Evolutionary conservation across 495 filamentous ascomycete species (phyloP).

Genomic region (Aspergillus cristatus): DNA sequence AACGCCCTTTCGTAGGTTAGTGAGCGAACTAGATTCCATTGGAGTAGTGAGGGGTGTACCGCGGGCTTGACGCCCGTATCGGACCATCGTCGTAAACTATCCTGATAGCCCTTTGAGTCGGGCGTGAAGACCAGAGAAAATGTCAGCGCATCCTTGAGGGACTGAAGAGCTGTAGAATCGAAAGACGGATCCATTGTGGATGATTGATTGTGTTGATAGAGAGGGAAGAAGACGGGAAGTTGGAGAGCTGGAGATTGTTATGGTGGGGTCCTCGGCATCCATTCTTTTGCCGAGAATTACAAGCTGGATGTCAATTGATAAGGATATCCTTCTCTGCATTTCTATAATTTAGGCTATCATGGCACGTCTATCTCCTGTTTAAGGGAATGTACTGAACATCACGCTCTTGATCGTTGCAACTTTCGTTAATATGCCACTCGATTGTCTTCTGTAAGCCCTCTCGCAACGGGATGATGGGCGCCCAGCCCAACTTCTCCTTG

Average conservation of each 20-base stretch:
- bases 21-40: neutral
- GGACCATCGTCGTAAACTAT: conserved; percentile 28
- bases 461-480: conserved; percentile 6
- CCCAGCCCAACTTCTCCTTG: conserved; percentile 7
- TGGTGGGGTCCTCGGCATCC: no score
- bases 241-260: no score
- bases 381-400: no score
- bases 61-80: conserved; percentile 26
- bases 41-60: conserved; percentile 9
- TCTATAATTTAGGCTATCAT: no score
- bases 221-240: neutral
- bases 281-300: no score
- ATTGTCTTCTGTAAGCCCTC: conserved; percentile 12
- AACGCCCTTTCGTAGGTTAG: conserved; percentile 19
- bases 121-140: conserved; percentile 20
- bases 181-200: conserved; percentile 6
- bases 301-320: no score
- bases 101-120: conserved; percentile 19
- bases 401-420: no score
- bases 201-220: neutral
- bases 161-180: conserved; percentile 6
- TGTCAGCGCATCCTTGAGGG: conserved; percentile 13
- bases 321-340: no score
- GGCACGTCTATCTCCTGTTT: no score
- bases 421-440: conserved; percentile 18